Conservation (phyloP, 257 asterid species). For the Solanum piurae region DNA sequence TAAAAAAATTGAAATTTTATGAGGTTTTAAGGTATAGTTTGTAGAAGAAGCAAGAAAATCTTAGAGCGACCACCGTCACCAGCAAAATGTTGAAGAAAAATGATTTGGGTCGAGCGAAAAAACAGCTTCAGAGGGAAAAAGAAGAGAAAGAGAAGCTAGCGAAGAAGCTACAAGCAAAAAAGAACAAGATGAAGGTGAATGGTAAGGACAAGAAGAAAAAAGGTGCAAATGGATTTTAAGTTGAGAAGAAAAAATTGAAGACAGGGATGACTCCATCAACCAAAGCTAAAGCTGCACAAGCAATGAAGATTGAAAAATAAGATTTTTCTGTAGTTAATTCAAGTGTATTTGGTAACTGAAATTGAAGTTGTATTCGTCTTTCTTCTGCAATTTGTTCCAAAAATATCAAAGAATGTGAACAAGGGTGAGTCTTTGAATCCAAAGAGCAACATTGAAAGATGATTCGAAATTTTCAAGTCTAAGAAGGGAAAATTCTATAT, state of each 20-base stretch:
- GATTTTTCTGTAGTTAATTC: conserved; percentile 2
- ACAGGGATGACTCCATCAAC: conserved; percentile 75
- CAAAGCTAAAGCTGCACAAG: conserved; percentile 96
- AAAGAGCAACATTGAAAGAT: background rate
- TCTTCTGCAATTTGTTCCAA: too few relatives aligned
- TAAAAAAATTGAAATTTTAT: too few relatives aligned
- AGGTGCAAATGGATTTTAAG: conserved; percentile 61
- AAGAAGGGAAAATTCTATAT: background rate
- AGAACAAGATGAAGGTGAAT: conserved; percentile 91
- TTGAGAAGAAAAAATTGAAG: conserved; percentile 88
- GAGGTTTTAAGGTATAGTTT: conserved; percentile 1
- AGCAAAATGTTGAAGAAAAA: conserved; percentile 87
- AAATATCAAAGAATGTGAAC: background rate
- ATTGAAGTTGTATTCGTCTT: too few relatives aligned
- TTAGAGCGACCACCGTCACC: background rate
- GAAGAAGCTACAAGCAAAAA: conserved; percentile 74
- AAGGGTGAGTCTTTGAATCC: background rate
- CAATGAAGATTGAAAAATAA: conserved; percentile 87
- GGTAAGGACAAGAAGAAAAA: conserved; percentile 65
- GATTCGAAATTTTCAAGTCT: background rate
- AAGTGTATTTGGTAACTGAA: background rate
- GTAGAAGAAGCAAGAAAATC: background rate
- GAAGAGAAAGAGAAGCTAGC: conserved; percentile 52
- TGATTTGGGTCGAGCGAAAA: conserved; percentile 25
- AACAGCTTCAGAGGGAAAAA: conserved; percentile 34